Evolutionary conservation across 495 filamentous ascomycete species (phyloP), one percentile per base, ranked within the genome.

Genomic region (Penicillium argentinense): DNA sequence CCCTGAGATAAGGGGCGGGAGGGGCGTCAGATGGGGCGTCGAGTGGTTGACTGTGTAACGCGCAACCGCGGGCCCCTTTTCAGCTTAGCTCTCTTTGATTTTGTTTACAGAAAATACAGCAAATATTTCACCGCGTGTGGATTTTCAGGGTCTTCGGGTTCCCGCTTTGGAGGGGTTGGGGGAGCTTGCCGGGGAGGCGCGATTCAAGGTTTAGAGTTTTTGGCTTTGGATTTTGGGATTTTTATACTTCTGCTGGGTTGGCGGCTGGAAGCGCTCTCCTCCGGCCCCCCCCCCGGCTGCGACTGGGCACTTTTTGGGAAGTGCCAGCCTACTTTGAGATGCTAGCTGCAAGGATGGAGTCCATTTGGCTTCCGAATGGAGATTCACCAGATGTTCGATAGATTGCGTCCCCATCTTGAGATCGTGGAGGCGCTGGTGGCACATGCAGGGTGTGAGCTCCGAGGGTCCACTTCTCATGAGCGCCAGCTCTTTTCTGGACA

Each of bases 361-460:
- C 33, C 1, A 9, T n/a, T n/a, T 36, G 33, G 5, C 9, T 21
- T 18, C 12, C 17, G 14, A 36, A n/a, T n/a, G n/a, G n/a, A 16
- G 30, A 14, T 33, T 33, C 30, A 43, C 38, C 21, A 47, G n/a
- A n/a, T n/a, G n/a, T n/a, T n/a, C 22, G 39, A 19, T 28, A 25
- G 25, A 11, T n/a, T n/a, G n/a, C 12, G 16, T 42, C 25, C 21
- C 18, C 24, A 28, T 38, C 21, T 21, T 18, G 23, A 55, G 48
- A 62, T 62, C 55, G 56, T 59, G 45, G 55, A 48, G 57, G 44
- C 47, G 51, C 37, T 21, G 19, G 42, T 55, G 44, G 50, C 49
- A 60, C 41, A 56, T 59, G 49, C 51, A 59, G 49, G 46, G 37
- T 41, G 49, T 42, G 45, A 54, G 45, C 43, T 27, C 56, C 51